A percentile compares a stretch with the other conserved stretches of the same genome.
phyloP scores from a whole-genome alignment of 768 basidiomycete genomes.

The Naganishia vaughanmartiniae region DNA sequence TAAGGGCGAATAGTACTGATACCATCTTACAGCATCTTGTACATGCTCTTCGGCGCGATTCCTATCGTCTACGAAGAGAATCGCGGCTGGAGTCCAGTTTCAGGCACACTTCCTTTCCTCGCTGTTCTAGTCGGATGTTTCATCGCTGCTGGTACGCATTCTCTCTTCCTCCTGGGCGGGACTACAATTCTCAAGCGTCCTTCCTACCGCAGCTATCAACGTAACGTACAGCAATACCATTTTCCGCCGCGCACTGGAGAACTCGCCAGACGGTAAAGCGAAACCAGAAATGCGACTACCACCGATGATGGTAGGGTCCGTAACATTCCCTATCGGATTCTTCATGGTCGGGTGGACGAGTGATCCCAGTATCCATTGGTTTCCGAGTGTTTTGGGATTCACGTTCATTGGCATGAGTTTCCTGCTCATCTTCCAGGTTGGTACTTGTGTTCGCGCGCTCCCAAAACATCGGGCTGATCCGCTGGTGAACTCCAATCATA shows the following conservation, averaged over 20 bases:
- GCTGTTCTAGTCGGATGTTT: slow-evolving; percentile 49
- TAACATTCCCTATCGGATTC: slow-evolving; percentile 49
- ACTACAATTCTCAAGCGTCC: not conserved
- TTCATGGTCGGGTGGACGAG: slow-evolving; percentile 49
- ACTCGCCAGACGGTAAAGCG: slow-evolving; percentile 37
- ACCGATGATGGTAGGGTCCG: slow-evolving; percentile 51
- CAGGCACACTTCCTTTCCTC: slow-evolving; percentile 47
- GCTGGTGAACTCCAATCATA: not conserved
- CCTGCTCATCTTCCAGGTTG: slow-evolving; percentile 51
- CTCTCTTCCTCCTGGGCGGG: not conserved
- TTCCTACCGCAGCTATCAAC: slow-evolving; percentile 35
- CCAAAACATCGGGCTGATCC: not conserved
- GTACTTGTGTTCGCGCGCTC: slow-evolving; percentile 8
- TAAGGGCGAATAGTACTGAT: no score
- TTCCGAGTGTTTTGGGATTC: slow-evolving; percentile 44
- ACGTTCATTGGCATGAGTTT: slow-evolving; percentile 49
- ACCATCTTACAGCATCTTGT: slow-evolving; percentile 27
- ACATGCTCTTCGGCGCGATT: slow-evolving; percentile 43
- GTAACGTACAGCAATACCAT: slow-evolving; percentile 40
- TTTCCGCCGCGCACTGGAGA: slow-evolving; percentile 40
- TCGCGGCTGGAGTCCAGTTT: slow-evolving; percentile 47
- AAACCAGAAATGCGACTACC: slow-evolving; percentile 49
- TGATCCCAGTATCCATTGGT: slow-evolving; percentile 39
- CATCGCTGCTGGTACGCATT: slow-evolving; percentile 39
- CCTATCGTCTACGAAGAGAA: slow-evolving; percentile 43